These are phyloP conservation scores for Colletotrichum sp. DNA, from an alignment of 2,329 filamentous ascomycete species.

Conservation along the genomic window DNA sequence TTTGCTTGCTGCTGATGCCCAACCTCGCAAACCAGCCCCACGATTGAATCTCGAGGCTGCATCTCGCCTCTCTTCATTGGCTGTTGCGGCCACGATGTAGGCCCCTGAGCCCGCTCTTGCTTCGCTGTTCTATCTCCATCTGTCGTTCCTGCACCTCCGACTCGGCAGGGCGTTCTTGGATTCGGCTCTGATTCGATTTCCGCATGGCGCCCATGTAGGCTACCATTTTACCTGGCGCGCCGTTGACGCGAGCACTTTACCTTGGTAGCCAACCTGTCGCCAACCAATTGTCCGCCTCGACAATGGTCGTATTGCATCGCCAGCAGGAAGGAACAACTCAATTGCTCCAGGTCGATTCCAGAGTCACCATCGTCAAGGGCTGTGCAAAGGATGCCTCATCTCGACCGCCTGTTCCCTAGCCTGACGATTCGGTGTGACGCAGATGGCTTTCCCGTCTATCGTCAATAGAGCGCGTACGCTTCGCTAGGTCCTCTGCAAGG, in stretches of 20 bases:
- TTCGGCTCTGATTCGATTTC: neutral
- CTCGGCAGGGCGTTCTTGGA: conserved; percentile 6
- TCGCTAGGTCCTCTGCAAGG: neutral
- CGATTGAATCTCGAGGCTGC: neutral
- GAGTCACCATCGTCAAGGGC: neutral
- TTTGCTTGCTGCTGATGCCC: conserved; percentile 11
- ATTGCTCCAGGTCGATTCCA: neutral
- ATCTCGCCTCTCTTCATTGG: conserved; percentile 1
- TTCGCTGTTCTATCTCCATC: neutral
- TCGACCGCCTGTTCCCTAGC: neutral
- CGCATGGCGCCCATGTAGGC: neutral
- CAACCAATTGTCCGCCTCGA: neutral
- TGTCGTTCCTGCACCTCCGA: neutral
- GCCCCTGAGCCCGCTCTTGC: neutral
- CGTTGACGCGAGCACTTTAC: neutral
- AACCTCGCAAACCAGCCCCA: neutral
- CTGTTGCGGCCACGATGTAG: neutral
- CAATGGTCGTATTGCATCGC: neutral
- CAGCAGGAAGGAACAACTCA: neutral
- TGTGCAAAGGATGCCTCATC: neutral
- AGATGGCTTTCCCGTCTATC: neutral
- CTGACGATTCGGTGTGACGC: neutral
- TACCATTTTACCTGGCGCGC: neutral
- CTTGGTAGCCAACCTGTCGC: neutral
- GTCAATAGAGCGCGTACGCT: neutral